These are phyloP conservation scores for Diaporthe vaccinii DNA, from an alignment of 2,329 filamentous ascomycete species.

Conservation along the genomic window DNA sequence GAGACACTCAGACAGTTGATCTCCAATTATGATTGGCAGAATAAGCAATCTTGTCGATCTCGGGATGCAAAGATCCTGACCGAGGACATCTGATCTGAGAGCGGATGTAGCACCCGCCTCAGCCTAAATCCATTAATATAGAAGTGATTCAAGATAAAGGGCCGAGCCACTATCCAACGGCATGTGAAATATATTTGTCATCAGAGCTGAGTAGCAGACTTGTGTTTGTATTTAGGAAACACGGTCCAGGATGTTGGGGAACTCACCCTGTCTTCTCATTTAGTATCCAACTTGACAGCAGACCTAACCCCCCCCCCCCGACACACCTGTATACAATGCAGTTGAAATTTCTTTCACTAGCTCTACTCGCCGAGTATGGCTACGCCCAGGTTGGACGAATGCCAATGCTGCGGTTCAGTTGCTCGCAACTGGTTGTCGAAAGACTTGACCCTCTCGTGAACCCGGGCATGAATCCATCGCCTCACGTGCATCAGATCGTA, in stretches of 20 bases:
- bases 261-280: background rate
- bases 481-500: slow-evolving; percentile 69
- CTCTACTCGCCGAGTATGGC: background rate
- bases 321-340: background rate
- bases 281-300: background rate
- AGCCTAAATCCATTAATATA: slow-evolving; percentile 29
- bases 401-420: slow-evolving; percentile 52
- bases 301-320: background rate
- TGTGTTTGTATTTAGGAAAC: slow-evolving; percentile 3
- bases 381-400: background rate
- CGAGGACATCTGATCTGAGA: slow-evolving; percentile 17
- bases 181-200: background rate
- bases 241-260: background rate
- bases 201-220: background rate
- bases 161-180: background rate
- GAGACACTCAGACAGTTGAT: background rate
- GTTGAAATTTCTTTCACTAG: background rate
- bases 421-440: slow-evolving; percentile 64
- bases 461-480: slow-evolving; percentile 60
- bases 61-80: background rate
- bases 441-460: slow-evolving; percentile 51
- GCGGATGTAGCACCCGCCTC: slow-evolving; percentile 5
- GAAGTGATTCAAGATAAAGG: background rate
- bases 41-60: background rate
- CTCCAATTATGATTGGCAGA: background rate